These are phyloP conservation scores for Coemansia sp. DNA, from an alignment of 192 early-diverging fungal genomes.

Conservation along the genomic window DNA sequence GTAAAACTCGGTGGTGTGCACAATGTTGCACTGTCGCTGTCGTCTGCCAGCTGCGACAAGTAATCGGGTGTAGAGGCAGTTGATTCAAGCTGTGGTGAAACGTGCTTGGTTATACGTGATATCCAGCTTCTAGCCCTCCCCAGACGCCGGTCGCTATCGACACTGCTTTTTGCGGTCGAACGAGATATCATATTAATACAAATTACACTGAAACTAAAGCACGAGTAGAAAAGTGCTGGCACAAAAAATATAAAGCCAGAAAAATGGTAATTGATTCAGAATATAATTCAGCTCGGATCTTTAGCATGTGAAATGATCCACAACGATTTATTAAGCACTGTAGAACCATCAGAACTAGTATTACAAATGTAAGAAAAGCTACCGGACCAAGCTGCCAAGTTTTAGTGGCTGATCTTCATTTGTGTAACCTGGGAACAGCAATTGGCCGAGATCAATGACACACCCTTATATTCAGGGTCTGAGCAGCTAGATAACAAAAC, in stretches of 20 bases:
- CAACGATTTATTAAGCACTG: not conserved
- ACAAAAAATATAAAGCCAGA: not conserved
- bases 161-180: not conserved
- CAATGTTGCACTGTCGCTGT: conserved; percentile 15
- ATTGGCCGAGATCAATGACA: not conserved
- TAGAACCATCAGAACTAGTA: too few species aligned
- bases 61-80: not conserved
- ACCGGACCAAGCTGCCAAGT: too few species aligned
- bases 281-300: too few species aligned
- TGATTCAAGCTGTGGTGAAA: not conserved
- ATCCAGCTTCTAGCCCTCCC: not conserved
- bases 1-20: not conserved
- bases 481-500: not conserved
- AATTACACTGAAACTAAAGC: not conserved
- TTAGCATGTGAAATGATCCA: not conserved
- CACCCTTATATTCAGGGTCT: too few species aligned
- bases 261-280: not conserved
- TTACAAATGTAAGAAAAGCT: too few species aligned
- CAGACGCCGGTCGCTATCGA: not conserved
- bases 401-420: not conserved
- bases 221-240: not conserved
- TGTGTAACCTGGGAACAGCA: not conserved
- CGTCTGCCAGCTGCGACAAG: not conserved
- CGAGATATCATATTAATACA: not conserved
- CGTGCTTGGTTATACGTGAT: conserved; percentile 3